Base-by-base conservation (phyloP, 495 filamentous ascomycete species). In the Penicillium parvum region DNA sequence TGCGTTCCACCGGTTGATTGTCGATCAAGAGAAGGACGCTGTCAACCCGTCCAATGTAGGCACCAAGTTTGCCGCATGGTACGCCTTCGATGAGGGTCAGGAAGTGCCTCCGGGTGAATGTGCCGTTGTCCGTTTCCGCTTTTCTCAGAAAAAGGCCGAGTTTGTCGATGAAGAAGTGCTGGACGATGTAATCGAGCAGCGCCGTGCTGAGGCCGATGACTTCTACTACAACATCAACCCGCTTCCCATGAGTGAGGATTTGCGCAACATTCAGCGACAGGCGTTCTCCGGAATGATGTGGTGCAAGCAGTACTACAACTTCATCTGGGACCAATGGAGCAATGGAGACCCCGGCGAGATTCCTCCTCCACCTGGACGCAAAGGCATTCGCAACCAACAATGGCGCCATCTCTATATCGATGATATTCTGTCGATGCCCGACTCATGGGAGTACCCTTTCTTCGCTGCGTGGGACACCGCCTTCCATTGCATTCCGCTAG, bases 381-480 rank as follows among this genome's bases (percentile, higher is more conserved):
- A 92, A 60, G 72, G 76, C 2, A 75, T 97, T 35, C 81, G 91
- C 29, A 97, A 96, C 54, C 69, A 81, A 23, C 78, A 91, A 30
- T 97, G 91, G 91, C 90, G 84, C 53, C 91, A 97, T 60, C 75
- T 97, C 66, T 75, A 95, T 57, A 78, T 95, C 43, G 91, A 97
- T 54, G 91, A 96, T 55, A 86, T 97, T 29, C 69, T 97, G 2
- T 95, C 90, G 0, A 96, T 97, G 90, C 91, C 91, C 4, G 91
- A 97, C 55, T 95, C 88, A 0, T 97, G 91, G 91, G 91, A 97
- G 57, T 97, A 97, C 58, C 91, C 91, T 0, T 97, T 97, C 73
- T 97, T 97, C 61, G 90, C 90, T 10, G 91, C 91, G 1, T 97
- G 91, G 91, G 91, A 97, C 55, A 90, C 88, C 26, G 90, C 90